Evolutionary conservation across 179 eudicot species (phyloP), one percentile per base, ranked within the genome.

Genomic region (Sideroxylon spinosum): DNA sequence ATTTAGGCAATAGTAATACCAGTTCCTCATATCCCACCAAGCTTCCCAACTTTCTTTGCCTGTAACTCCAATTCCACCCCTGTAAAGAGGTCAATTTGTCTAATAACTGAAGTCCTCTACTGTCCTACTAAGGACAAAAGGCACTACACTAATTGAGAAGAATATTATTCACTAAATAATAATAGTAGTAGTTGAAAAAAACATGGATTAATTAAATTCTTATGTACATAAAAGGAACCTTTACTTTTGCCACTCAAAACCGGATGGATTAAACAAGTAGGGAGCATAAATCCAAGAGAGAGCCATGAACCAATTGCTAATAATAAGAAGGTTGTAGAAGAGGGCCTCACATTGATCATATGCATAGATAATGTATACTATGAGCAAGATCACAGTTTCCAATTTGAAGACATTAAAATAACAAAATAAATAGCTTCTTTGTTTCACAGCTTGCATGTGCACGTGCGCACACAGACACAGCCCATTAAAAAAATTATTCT

Each of bases 11-110:
- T 76, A 74, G 12, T 64, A 50, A 74, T 88, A 96, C 99, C 95
- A 92, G 78, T 90, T 96, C 99, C 79, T 90, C 99, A 80, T n/a
- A n/a, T 96, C 99, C 99, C 99, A 96, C 98, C 98, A 94, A 53
- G 98, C 97, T 89, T 96, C 99, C 99, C 99, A 96, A 78, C 99
- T 96, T 88, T 96, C 99, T 85, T 83, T 90, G 26, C 98, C 99
- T 83, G 92, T 91, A 46, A 94, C 99, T 71, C 99, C 99, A 60
- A 96, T 92, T 75, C 98, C 99, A 80, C 99, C 99, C 83, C 99
- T 87, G 81, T 96, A 96, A 61, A 96, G 91, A 83, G 94, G 99
- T 98, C 99, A 96, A 75, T 96, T 96, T 75, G 99, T 92, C 99
- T 98, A 96, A 83, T 96, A 97, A 68, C 95, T 88, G 78, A 96